A percentile compares a stretch with the other conserved stretches of the same genome.
Conservation (phyloP, 768 basidiomycete genomes). For the Trametes gibbosa region DNA sequence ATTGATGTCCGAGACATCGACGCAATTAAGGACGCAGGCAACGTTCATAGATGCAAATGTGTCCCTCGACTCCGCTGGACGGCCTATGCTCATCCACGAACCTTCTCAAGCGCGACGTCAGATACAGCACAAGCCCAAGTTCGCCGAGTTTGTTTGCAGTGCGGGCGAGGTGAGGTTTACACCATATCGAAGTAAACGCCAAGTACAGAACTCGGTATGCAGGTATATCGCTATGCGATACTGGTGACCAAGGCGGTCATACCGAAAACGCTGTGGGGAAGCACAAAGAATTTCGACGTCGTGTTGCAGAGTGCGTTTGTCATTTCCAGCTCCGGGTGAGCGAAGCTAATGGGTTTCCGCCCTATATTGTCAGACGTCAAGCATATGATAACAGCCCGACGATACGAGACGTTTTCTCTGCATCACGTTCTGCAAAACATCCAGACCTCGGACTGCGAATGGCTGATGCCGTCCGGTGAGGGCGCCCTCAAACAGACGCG, state of each 20-base stretch:
- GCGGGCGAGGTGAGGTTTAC: slow-evolving; percentile 51
- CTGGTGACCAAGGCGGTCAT: slow-evolving; percentile 67
- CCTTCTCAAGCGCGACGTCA: slow-evolving; percentile 46
- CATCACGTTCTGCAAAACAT: slow-evolving; percentile 79
- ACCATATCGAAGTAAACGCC: too few species aligned
- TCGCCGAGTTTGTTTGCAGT: slow-evolving; percentile 71
- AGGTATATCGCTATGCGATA: slow-evolving; percentile 72
- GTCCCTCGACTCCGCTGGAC: slow-evolving; percentile 54
- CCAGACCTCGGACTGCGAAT: slow-evolving; percentile 70
- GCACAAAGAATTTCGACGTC: slow-evolving; percentile 55
- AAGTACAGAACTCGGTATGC: background rate
- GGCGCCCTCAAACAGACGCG: slow-evolving; percentile 41
- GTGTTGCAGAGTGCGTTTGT: slow-evolving; percentile 51
- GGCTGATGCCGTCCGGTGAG: slow-evolving; percentile 57
- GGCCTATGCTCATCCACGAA: slow-evolving; percentile 43
- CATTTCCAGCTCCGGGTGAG: too few species aligned
- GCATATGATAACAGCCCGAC: slow-evolving; percentile 67
- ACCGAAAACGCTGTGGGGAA: slow-evolving; percentile 80
- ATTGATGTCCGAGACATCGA: slow-evolving; percentile 68
- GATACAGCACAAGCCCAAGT: slow-evolving; percentile 63
- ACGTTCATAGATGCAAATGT: slow-evolving; percentile 35
- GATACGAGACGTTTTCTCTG: slow-evolving; percentile 78
- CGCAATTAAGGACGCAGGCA: slow-evolving; percentile 54
- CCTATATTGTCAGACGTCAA: slow-evolving; percentile 54
- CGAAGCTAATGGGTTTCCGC: too few species aligned